A percentile compares a stretch with the other conserved stretches of the same genome.
Evolutionary conservation across 495 filamentous ascomycete species (phyloP).

Genomic region (Neurospora tetrasperma): DNA sequence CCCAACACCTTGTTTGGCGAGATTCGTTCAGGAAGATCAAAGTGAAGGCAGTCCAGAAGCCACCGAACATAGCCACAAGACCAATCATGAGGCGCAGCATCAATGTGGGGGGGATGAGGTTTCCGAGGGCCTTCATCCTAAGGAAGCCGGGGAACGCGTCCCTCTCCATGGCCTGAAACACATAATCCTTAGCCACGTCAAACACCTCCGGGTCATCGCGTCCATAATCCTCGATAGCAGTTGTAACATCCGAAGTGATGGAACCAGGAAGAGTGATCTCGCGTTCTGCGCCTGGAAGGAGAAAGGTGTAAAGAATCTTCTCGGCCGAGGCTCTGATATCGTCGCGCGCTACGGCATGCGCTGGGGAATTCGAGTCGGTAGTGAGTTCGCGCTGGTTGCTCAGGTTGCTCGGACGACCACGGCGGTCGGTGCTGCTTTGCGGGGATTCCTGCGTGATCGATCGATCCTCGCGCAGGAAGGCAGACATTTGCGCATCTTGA

Average conservation of each 20-base stretch:
- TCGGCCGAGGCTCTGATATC: conserved; percentile 91
- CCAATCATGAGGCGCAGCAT: conserved; percentile 76
- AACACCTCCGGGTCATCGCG: conserved; percentile 96
- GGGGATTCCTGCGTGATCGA: conserved; percentile 50
- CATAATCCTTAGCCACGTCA: conserved; percentile 94
- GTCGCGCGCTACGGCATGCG: conserved; percentile 69
- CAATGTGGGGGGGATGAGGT: conserved; percentile 79
- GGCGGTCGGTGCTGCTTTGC: conserved; percentile 54
- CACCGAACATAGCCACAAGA: conserved; percentile 78
- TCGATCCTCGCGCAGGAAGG: conserved; percentile 74
- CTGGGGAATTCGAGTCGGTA: conserved; percentile 63
- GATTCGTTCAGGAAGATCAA: conserved; percentile 81
- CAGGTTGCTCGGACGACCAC: conserved; percentile 56
- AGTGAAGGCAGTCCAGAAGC: conserved; percentile 86
- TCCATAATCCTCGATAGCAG: conserved; percentile 74
- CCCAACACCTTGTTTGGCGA: conserved; percentile 68
- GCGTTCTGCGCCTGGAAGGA: conserved; percentile 84
- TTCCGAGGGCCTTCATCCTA: conserved; percentile 86
- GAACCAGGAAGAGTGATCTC: conserved; percentile 87
- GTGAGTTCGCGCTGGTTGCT: conserved; percentile 44
- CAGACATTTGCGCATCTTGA: conserved; percentile 80
- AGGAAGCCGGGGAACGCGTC: conserved; percentile 97
- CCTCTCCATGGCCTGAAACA: conserved; percentile 98
- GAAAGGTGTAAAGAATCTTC: conserved; percentile 93
- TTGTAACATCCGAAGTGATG: conserved; percentile 71